Evolutionary conservation across 331 rosid species (phyloP).

Genomic region (Quercus lobata): DNA sequence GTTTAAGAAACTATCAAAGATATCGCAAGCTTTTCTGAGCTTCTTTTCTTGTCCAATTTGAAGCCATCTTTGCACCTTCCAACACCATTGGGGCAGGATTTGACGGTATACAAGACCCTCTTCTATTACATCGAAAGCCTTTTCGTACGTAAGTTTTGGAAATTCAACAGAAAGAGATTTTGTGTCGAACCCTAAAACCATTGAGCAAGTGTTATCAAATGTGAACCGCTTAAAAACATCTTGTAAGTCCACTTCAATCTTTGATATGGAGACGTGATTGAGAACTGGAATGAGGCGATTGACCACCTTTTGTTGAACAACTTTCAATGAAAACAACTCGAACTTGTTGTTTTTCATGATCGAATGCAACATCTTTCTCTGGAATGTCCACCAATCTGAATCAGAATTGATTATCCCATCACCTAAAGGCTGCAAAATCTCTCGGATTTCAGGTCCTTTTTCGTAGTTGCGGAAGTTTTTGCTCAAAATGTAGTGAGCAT

Average conservation of each 20-base stretch:
- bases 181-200: slow-evolving; percentile 24
- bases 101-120: slow-evolving; percentile 1
- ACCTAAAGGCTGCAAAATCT: slow-evolving; percentile 47
- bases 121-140: slow-evolving; percentile 14
- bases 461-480: slow-evolving; percentile 32
- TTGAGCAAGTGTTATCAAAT: slow-evolving; percentile 10
- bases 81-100: background rate
- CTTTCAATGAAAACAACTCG: slow-evolving; percentile 20
- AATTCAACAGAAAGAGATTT: slow-evolving; percentile 11
- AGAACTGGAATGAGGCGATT: slow-evolving; percentile 18
- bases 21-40: slow-evolving; percentile 4
- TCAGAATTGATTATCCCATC: slow-evolving; percentile 46
- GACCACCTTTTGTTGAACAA: background rate
- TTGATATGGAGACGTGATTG: background rate
- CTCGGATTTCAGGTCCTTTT: slow-evolving; percentile 36
- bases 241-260: slow-evolving; percentile 24
- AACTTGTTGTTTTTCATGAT: slow-evolving; percentile 15
- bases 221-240: slow-evolving; percentile 18
- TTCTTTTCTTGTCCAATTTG: slow-evolving; percentile 18
- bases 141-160: slow-evolving; percentile 5
- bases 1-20: slow-evolving; percentile 18
- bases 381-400: slow-evolving; percentile 33
- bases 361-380: slow-evolving; percentile 23
- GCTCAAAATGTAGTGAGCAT: slow-evolving; percentile 35
- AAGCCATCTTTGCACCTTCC: slow-evolving; percentile 22